Base-by-base conservation (phyloP, 164 flowering plant species). In the Protea cynaroides region DNA sequence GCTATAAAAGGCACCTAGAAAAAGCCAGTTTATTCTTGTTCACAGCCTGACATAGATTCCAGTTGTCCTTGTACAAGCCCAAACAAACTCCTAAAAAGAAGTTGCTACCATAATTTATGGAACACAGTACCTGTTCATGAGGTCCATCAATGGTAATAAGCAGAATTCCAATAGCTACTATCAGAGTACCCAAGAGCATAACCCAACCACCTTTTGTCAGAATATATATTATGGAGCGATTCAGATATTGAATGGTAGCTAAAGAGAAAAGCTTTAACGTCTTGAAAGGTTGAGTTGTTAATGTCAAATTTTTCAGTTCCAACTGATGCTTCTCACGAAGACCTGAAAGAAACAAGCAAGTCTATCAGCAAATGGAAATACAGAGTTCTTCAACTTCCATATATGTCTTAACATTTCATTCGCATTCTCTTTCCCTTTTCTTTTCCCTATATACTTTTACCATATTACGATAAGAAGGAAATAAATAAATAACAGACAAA, bases 81-180 rank as follows among this genome's bases (percentile, higher is more conserved):
- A 8, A 0, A 8, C 9, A 40, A 4, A 40, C 46, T 9, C 10
- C 46, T 40, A 40, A 40, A 40, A 40, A 12, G 46, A 40, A 40
- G 46, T 8, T 40, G 8, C 4, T 8, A 40, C 10, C 10, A 8
- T 40, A 40, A 8, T 40, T 40, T 40, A 12, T 12, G 14, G 46
- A 34, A 44, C 5, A 34, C 23, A 25, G 19, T 82, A 92, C 98
- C 96, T 90, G 86, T 72, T 80, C 96, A 78, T 88, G 92, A 66
- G 88, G 88, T 53, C 92, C 90, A 73, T 83, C 92, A 70, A 82
- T 58, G 24, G 82, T 79, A 56, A 84, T 37, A 53, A 90, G 79
- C 57, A 83, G 67, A 69, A 81, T 24, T 14, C 74, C 86, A 58
- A 68, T 8, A 25, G 76, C 76, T 15, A 38, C 72, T 50, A 69